Evolutionary conservation across 2,329 filamentous ascomycete species (phyloP).

Genomic region (Aspergillus quadricinctus): DNA sequence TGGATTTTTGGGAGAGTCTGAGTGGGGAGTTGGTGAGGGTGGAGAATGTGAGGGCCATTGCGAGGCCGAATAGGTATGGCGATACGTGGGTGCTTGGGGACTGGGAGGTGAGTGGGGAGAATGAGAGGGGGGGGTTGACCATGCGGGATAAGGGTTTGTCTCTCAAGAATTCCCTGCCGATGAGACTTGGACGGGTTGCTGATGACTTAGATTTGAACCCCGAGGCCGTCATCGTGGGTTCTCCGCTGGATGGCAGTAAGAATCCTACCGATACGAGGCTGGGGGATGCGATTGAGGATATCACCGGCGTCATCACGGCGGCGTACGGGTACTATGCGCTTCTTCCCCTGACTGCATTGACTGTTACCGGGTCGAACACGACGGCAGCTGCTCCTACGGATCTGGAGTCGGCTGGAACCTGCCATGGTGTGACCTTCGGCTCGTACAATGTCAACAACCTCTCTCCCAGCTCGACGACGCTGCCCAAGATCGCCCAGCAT

Average conservation of each 20-base stretch:
- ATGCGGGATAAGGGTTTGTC: conserved; percentile 51
- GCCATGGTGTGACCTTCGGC: conserved; percentile 59
- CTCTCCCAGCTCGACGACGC: conserved; percentile 50
- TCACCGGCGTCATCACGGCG: conserved; percentile 65
- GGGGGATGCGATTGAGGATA: conserved; percentile 60
- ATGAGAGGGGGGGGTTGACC: conserved; percentile 61
- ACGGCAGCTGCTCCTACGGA: conserved; percentile 50
- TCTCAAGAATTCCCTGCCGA: background rate
- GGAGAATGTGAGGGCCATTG: conserved; percentile 52
- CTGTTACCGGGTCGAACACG: conserved; percentile 42
- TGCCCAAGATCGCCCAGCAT: conserved; percentile 58
- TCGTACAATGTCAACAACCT: conserved; percentile 71
- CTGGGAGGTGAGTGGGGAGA: conserved; percentile 60
- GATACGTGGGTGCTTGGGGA: conserved; percentile 66
- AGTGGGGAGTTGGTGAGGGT: conserved; percentile 65
- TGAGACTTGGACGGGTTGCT: background rate
- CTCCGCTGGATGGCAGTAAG: conserved; percentile 60
- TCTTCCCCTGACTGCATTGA: conserved; percentile 57
- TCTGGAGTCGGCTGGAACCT: conserved; percentile 48
- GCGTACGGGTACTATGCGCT: conserved; percentile 67
- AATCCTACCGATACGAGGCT: conserved; percentile 60
- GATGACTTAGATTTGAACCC: conserved; percentile 57
- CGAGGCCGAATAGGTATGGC: conserved; percentile 60
- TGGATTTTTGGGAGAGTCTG: conserved; percentile 72
- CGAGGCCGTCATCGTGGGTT: conserved; percentile 62